Evolutionary conservation across 1,284 basidiomycete genomes (phyloP).

Genomic region (Cutaneotrichosporon sp.): DNA sequence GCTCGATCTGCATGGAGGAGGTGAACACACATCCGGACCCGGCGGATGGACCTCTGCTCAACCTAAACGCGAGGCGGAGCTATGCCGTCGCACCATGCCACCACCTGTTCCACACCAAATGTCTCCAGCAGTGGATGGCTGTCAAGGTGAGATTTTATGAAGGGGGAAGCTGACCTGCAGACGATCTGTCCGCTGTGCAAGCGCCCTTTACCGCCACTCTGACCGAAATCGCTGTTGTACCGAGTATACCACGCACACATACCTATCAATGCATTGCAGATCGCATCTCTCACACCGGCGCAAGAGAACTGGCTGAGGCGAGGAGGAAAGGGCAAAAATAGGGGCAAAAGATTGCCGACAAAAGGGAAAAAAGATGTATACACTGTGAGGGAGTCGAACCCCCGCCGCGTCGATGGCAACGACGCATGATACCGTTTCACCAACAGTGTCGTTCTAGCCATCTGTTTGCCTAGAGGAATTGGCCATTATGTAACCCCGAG

Average conservation of each 20-base stretch:
- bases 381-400: no score
- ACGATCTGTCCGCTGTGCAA: slow-evolving; percentile 86
- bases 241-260: slow-evolving; percentile 1
- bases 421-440: no score
- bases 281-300: no score
- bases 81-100: slow-evolving; percentile 85
- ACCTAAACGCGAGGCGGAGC: slow-evolving; percentile 55
- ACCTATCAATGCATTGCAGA: not conserved
- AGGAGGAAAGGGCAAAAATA: no score
- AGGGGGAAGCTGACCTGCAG: slow-evolving; percentile 44
- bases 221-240: slow-evolving; percentile 15
- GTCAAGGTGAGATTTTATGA: slow-evolving; percentile 61
- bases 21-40: slow-evolving; percentile 57
- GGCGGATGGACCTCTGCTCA: slow-evolving; percentile 34
- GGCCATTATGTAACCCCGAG: no score
- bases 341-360: no score
- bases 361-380: no score
- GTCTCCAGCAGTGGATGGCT: slow-evolving; percentile 76
- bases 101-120: slow-evolving; percentile 83
- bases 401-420: no score
- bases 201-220: slow-evolving; percentile 69
- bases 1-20: slow-evolving; percentile 84
- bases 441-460: no score
- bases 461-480: no score
- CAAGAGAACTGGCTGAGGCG: no score